These are phyloP conservation scores for Escallonia rubra DNA, from an alignment of 129 eudicot species.

Conservation along the genomic window DNA sequence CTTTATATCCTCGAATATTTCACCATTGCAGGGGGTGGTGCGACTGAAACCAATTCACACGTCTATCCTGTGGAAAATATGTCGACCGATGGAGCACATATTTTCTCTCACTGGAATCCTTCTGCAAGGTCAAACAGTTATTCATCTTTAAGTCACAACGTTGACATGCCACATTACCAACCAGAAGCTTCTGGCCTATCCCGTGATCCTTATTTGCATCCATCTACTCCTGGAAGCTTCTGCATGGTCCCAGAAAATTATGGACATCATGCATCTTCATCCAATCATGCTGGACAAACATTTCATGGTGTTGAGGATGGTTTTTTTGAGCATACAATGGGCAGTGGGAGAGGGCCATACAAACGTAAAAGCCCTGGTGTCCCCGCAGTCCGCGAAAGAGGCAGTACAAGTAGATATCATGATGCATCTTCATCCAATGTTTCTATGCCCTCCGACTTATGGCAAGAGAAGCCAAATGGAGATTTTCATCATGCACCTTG, in stretches of 20 bases:
- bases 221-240: constrained; percentile 30
- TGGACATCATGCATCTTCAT: constrained; percentile 53
- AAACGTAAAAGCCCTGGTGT: constrained; percentile 66
- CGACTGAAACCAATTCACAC: constrained; percentile 34
- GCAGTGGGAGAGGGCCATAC: constrained; percentile 43
- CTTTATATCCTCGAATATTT: background rate
- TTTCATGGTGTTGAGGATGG: constrained; percentile 40
- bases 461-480: constrained; percentile 37
- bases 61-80: constrained; percentile 41
- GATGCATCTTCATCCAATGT: constrained; percentile 44
- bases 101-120: constrained; percentile 42
- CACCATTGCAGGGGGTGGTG: constrained; percentile 41
- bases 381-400: constrained; percentile 38
- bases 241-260: constrained; percentile 41
- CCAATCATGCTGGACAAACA: constrained; percentile 40
- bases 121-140: constrained; percentile 37
- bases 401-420: constrained; percentile 39
- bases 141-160: constrained; percentile 31
- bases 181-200: constrained; percentile 41
- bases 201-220: constrained; percentile 45
- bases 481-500: constrained; percentile 45
- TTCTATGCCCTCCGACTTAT: constrained; percentile 30
- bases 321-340: constrained; percentile 39
- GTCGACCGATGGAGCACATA: constrained; percentile 38
- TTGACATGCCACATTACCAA: constrained; percentile 43